phyloP scores from a whole-genome alignment of 495 filamentous ascomycete genomes.

The Tricharina praecox region DNA sequence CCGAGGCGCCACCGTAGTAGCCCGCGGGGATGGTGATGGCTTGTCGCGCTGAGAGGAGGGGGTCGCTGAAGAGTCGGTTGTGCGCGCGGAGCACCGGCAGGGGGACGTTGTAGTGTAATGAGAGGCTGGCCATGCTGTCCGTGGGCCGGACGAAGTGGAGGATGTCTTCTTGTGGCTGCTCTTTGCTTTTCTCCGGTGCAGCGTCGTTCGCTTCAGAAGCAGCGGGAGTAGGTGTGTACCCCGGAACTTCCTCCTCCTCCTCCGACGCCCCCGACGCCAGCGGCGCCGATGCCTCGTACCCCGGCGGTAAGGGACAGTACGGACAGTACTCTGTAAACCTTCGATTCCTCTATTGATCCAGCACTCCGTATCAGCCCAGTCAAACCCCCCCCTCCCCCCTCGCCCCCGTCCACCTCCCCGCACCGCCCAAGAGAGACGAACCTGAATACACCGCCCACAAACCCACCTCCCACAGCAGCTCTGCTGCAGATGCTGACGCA shows the following conservation, averaged over 20 bases:
- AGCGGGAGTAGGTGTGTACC: slow-evolving; percentile 7
- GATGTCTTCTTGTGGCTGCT: no score
- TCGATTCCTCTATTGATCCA: slow-evolving; percentile 39
- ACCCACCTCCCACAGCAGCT: slow-evolving; percentile 51
- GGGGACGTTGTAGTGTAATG: slow-evolving; percentile 50
- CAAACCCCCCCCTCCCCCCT: no score
- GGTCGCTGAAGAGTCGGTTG: slow-evolving; percentile 48
- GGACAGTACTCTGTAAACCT: slow-evolving; percentile 55
- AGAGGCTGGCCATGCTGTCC: slow-evolving; percentile 47
- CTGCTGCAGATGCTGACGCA: neutral
- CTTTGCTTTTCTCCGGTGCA: no score
- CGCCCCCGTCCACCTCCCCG: no score
- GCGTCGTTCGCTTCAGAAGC: neutral
- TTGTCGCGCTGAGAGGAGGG: slow-evolving; percentile 46
- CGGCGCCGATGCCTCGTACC: neutral
- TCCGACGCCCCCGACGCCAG: no score
- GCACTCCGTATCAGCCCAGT: neutral
- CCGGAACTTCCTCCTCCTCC: slow-evolving; percentile 15
- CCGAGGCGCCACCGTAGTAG: slow-evolving; percentile 43
- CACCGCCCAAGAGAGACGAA: slow-evolving; percentile 24
- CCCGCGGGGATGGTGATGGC: slow-evolving; percentile 50
- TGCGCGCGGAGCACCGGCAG: slow-evolving; percentile 35
- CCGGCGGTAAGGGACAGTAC: slow-evolving; percentile 35
- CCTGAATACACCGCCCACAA: slow-evolving; percentile 49
- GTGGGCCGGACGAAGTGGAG: slow-evolving; percentile 48